Base-by-base conservation (phyloP, 1,139 yeast species). In the Geotrichum carabidarum region DNA sequence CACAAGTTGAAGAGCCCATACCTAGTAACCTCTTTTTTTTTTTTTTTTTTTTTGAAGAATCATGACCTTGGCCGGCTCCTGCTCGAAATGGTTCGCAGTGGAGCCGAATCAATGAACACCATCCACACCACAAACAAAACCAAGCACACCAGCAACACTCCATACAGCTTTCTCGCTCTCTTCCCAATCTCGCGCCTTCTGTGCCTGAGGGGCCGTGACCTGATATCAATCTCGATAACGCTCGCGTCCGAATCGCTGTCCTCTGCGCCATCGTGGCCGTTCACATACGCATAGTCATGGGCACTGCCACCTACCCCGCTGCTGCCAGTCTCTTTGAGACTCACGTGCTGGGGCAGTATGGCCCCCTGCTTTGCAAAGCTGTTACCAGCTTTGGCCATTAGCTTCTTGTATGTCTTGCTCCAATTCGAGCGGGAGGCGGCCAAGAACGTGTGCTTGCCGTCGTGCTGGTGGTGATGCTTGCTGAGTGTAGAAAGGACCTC, bases 401-500 rank as follows among this genome's bases (percentile, higher is more conserved):
- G 27, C 5, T 22, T 22, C 27, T 22, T 22, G 27, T 22, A 22
- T 5, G 3, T 3, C 5, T 22, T 22, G 27, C 27, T 22, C 27
- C 27, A 22, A 22, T 22, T 22, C 27, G 27, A 22, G 27, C 27
- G 27, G 27, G 27, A 22, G n/a, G n/a, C n/a, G n/a, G n/a, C n/a
- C n/a, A n/a, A n/a, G 27, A 22, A 22, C 27, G 27, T 3, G 27
- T 22, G 27, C 5, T 22, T 22, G 27, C 6, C 14, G 7, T 34
- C 6, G 37, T 34, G 17, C 35, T 40, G 4, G 38, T 35, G n/a
- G 32, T 45, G 36, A 12, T 36, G 15, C 11, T 51, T 18, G 51
- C 59, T 40, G 44, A 40, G 30, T 2, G 27, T 31, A 43, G 60
- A 45, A 11, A 64, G 54, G 15, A 59, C 64, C 30, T 63, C 65